These are phyloP conservation scores for Ogataea paraovalis DNA, from an alignment of 805 yeast genomes.

Conservation along the genomic window DNA sequence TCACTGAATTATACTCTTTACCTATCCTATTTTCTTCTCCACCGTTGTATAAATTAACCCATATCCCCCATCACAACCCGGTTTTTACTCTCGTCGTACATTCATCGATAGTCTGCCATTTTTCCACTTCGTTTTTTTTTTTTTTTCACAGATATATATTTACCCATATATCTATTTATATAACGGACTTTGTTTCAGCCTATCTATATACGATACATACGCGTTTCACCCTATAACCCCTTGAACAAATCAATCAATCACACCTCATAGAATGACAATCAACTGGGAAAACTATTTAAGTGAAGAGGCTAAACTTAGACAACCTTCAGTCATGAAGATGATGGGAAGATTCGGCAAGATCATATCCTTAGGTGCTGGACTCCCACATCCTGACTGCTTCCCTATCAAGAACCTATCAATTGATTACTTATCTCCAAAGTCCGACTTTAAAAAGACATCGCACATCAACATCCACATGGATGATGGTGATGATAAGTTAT, in stretches of 20 bases:
- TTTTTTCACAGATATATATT: no score
- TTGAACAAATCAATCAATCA: background rate
- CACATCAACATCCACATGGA: slow-evolving; percentile 28
- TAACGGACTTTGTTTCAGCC: no score
- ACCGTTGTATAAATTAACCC: no score
- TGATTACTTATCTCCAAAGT: slow-evolving; percentile 36
- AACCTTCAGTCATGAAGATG: slow-evolving; percentile 27
- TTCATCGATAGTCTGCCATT: no score
- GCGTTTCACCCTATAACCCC: background rate
- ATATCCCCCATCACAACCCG: no score
- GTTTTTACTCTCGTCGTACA: no score
- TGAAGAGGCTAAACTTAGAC: slow-evolving; percentile 26
- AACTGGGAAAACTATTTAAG: slow-evolving; percentile 26
- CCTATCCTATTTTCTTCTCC: no score
- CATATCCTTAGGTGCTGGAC: slow-evolving; percentile 54
- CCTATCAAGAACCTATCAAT: slow-evolving; percentile 36
- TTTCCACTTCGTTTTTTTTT: no score
- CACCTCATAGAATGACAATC: slow-evolving; percentile 16
- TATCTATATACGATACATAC: background rate
- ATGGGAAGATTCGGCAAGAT: slow-evolving; percentile 27
- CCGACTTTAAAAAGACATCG: slow-evolving; percentile 39
- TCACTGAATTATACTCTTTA: no score
- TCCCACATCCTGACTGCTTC: slow-evolving; percentile 50
- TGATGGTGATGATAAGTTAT: slow-evolving; percentile 29
- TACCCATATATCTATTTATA: no score